These are phyloP conservation scores for Achlya hypogyna DNA, from an alignment of 352 stramenopile genomes.

Conservation along the genomic window DNA sequence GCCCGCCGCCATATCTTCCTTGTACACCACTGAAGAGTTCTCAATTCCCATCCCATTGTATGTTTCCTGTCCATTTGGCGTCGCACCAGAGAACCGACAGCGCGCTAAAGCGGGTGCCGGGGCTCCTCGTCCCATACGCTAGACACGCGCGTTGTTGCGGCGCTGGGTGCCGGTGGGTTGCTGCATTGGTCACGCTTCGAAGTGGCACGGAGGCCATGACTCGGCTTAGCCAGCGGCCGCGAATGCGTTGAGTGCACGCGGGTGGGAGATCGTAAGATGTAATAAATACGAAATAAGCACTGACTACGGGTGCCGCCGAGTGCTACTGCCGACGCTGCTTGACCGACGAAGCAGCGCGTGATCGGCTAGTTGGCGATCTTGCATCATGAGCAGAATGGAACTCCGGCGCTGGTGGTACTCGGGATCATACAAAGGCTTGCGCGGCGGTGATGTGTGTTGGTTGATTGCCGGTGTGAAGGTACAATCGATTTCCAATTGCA, in stretches of 20 bases:
- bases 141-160: too few species aligned
- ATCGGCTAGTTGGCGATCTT: not conserved
- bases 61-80: not conserved
- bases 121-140: too few species aligned
- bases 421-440: not conserved
- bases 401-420: not conserved
- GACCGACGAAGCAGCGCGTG: not conserved
- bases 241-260: too few species aligned
- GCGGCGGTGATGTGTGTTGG: not conserved
- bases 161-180: too few species aligned
- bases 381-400: not conserved
- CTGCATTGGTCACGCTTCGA: too few species aligned
- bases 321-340: not conserved
- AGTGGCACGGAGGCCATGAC: too few species aligned
- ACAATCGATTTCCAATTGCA: not conserved
- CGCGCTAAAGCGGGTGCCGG: too few species aligned
- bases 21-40: not conserved
- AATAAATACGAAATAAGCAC: not conserved
- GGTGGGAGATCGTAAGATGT: too few species aligned
- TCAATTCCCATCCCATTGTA: not conserved
- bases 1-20: not conserved
- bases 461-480: not conserved
- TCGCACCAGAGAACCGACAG: too few species aligned
- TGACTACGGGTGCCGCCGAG: not conserved
- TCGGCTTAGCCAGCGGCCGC: too few species aligned